Percentiles rank a stretch among this genome's conserved stretches.
These are phyloP conservation scores for Fusarium devonianum DNA, from an alignment of 2,329 filamentous ascomycete species.

Conservation along the genomic window DNA sequence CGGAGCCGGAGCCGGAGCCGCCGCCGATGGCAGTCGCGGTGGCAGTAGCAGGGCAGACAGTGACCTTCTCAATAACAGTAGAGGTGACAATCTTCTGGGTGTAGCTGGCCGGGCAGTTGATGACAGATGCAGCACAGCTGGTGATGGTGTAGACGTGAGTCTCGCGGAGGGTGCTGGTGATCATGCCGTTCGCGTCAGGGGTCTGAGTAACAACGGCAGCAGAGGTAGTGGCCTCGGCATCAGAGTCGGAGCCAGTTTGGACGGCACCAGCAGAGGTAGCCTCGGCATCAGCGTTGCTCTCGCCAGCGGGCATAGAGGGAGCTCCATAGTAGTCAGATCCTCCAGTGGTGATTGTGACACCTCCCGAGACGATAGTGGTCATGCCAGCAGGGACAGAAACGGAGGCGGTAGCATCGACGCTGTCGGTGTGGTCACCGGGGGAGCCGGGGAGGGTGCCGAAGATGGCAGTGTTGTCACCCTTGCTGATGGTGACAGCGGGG, in stretches of 20 bases:
- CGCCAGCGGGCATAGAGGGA: conserved; percentile 8
- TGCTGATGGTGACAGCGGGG: conserved; percentile 12
- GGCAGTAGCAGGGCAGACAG: conserved; percentile 36
- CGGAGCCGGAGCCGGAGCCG: background rate
- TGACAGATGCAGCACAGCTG: conserved; percentile 47
- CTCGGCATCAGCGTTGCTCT: conserved; percentile 14
- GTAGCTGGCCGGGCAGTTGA: conserved; percentile 51
- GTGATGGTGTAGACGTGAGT: conserved; percentile 46
- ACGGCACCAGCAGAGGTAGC: conserved; percentile 10
- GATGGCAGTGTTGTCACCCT: conserved; percentile 17
- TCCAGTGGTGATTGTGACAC: background rate
- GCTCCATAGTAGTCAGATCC: conserved; percentile 2
- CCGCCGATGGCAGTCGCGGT: conserved; percentile 5
- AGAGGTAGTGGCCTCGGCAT: conserved; percentile 16
- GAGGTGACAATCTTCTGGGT: conserved; percentile 44
- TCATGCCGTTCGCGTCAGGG: conserved; percentile 24
- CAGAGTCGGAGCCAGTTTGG: background rate
- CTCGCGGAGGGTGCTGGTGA: conserved; percentile 34
- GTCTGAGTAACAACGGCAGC: conserved; percentile 9
- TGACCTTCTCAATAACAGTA: conserved; percentile 30
- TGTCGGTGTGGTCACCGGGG: background rate
- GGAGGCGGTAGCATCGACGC: conserved; percentile 10
- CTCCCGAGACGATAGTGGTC: background rate
- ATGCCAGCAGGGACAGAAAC: conserved; percentile 8
- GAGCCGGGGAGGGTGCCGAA: conserved; percentile 13